Percentiles rank a stretch among this genome's conserved stretches.
phyloP scores from a whole-genome alignment of 352 stramenopile genomes.

The Phytophthora palmivora region DNA sequence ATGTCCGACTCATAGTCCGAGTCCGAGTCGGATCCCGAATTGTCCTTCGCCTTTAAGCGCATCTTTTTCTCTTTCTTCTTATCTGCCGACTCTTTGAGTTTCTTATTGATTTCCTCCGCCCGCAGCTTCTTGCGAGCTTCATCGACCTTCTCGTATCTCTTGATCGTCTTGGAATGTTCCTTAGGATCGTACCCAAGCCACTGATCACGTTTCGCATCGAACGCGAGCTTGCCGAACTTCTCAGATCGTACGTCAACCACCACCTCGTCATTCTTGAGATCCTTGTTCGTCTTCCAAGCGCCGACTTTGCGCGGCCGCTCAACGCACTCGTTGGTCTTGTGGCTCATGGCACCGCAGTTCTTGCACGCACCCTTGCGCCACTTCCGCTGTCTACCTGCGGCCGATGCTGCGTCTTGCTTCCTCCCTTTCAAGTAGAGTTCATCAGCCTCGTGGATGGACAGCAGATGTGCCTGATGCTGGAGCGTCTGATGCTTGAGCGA shows the following conservation, averaged over 20 bases:
- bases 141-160: conserved; percentile 87
- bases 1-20: conserved; percentile 91
- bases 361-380: conserved; percentile 93
- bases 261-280: conserved; percentile 89
- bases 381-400: conserved; percentile 47
- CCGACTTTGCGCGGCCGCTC: conserved; percentile 92
- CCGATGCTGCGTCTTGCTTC: conserved; percentile 13
- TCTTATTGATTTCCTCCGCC: conserved; percentile 82
- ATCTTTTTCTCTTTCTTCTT: conserved; percentile 47
- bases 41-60: conserved; percentile 32
- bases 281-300: conserved; percentile 93
- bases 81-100: conserved; percentile 57
- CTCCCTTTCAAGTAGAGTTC: conserved; percentile 71
- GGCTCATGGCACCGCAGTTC: conserved; percentile 94
- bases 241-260: conserved; percentile 88
- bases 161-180: conserved; percentile 81
- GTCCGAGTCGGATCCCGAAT: conserved; percentile 87
- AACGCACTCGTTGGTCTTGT: conserved; percentile 94
- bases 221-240: conserved; percentile 94
- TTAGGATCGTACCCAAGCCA: conserved; percentile 95
- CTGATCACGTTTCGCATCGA: conserved; percentile 97
- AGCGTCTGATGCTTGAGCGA: conserved; percentile 96
- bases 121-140: conserved; percentile 79
- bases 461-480: conserved; percentile 91
- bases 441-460: conserved; percentile 92